These are phyloP conservation scores for Penicillium sumatraense DNA, from an alignment of 2,329 filamentous ascomycete genomes.

Conservation along the genomic window DNA sequence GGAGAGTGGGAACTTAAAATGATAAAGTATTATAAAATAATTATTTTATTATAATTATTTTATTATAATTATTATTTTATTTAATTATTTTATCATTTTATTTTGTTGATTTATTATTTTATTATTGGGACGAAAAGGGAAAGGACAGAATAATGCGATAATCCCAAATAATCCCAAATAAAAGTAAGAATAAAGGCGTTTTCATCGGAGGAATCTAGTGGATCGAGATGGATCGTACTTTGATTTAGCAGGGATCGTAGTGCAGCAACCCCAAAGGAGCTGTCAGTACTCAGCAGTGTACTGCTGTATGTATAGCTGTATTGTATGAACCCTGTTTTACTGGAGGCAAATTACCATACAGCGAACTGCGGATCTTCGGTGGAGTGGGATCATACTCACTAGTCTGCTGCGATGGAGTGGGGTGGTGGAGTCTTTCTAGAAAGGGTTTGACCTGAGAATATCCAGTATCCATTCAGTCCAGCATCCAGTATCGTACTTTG, in stretches of 20 bases:
- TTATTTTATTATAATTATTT: constrained; percentile 10
- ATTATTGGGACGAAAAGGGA: no score
- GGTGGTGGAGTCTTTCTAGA: constrained; percentile 8
- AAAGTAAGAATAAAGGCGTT: constrained; percentile 11
- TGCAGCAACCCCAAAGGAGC: not conserved
- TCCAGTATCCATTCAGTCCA: not conserved
- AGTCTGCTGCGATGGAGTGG: constrained; percentile 11
- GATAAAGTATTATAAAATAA: not conserved
- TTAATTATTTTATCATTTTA: constrained; percentile 2
- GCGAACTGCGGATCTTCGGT: constrained; percentile 28
- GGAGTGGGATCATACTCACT: constrained; percentile 22
- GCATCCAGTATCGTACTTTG: not conserved
- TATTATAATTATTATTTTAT: constrained; percentile 12
- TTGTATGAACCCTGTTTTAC: constrained; percentile 16
- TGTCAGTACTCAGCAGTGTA: not conserved
- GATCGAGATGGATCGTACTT: constrained; percentile 21
- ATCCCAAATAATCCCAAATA: not conserved
- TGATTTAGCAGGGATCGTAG: constrained; percentile 4
- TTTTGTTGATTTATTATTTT: no score
- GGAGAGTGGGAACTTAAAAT: not conserved
- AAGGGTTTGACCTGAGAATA: not conserved
- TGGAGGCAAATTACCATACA: constrained; percentile 26
- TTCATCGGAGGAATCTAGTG: constrained; percentile 22
- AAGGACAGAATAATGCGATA: no score
- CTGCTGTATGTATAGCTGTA: not conserved